A percentile compares a stretch with the other conserved stretches of the same genome.
These are phyloP conservation scores for Mycena vulgaris DNA, from an alignment of 768 basidiomycete genomes.

Conservation along the genomic window DNA sequence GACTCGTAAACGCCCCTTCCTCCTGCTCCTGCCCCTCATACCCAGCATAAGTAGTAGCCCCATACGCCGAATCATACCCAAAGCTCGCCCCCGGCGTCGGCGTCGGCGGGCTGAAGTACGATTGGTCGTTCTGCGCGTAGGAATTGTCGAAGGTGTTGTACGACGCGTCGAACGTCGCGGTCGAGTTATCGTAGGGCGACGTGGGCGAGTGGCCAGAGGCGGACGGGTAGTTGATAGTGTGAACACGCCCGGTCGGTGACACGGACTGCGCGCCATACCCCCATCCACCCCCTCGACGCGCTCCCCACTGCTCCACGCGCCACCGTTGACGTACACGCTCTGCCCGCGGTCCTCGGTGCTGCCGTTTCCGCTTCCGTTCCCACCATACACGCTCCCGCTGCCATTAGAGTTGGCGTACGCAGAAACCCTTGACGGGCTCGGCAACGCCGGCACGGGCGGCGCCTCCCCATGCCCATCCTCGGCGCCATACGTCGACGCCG, in stretches of 20 bases:
- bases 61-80: too few species aligned
- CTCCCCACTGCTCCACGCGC: constrained; percentile 20
- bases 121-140: too few species aligned
- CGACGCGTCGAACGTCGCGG: background rate
- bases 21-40: too few species aligned
- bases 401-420: background rate
- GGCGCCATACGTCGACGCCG: constrained; percentile 46
- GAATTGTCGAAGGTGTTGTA: too few species aligned
- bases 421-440: constrained; percentile 39
- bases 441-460: constrained; percentile 60
- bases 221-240: background rate
- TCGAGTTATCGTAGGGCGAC: background rate
- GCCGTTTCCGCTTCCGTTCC: background rate
- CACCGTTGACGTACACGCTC: constrained; percentile 28
- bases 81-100: too few species aligned
- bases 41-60: too few species aligned
- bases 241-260: background rate
- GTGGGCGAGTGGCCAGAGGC: too few species aligned
- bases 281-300: background rate
- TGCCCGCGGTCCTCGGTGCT: constrained; percentile 10
- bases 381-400: background rate
- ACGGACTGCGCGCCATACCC: background rate
- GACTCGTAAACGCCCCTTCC: too few species aligned
- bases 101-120: too few species aligned
- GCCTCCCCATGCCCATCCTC: constrained; percentile 38